Conservation (phyloP, 768 basidiomycete genomes). For the Tricholoma terreum region DNA sequence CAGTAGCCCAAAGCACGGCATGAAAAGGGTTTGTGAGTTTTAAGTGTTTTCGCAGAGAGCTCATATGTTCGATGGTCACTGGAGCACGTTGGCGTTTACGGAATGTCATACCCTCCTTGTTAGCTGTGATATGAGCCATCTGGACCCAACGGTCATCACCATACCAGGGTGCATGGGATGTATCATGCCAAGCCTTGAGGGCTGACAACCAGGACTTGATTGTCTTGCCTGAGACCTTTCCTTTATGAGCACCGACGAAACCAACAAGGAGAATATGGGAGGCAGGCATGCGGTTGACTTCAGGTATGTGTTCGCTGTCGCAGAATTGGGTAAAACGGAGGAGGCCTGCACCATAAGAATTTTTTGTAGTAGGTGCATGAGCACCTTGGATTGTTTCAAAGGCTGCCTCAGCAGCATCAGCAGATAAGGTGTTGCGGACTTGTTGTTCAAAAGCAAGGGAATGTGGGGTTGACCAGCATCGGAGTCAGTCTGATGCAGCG, state of each 20-base stretch:
- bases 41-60: constrained; percentile 17
- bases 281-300: constrained; percentile 31
- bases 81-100: constrained; percentile 12
- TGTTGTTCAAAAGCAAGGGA: neutral
- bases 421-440: neutral
- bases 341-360: constrained; percentile 31
- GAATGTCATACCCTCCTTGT: neutral
- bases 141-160: constrained; percentile 26
- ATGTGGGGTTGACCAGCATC: neutral
- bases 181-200: constrained; percentile 34
- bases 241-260: constrained; percentile 23
- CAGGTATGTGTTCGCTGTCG: constrained; percentile 24
- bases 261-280: constrained; percentile 24
- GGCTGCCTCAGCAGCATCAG: neutral
- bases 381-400: neutral
- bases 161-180: constrained; percentile 33
- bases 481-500: neutral
- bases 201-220: constrained; percentile 34
- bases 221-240: constrained; percentile 15
- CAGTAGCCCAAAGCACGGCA: constrained; percentile 34
- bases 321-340: constrained; percentile 36
- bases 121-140: constrained; percentile 11
- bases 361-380: neutral
- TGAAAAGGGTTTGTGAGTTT: constrained; percentile 24
- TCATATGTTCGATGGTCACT: constrained; percentile 33